Evolutionary conservation across 2,329 filamentous ascomycete genomes (phyloP), one percentile per base, ranked within the genome.

Genomic region (Dactylellina leptospora): DNA sequence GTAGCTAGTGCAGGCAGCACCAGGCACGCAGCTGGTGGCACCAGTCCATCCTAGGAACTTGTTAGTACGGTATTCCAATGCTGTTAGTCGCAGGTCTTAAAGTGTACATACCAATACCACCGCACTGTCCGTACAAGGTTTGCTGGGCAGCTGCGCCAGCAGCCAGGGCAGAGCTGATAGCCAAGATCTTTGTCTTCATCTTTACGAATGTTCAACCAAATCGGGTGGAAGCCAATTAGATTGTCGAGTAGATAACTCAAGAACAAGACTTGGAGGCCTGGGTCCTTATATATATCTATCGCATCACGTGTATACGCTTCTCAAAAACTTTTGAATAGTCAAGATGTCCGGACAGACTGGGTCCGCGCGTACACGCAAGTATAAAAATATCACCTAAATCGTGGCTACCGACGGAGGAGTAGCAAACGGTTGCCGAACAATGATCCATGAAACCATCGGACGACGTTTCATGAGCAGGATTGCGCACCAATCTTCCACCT

Each of bases 121-220:
- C 60, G 40, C 73, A 75, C 50, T 76, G 74, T n/a, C 75, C 73
- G 44, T 47, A 75, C 16, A 64, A 16, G 16, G 53, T 55, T 44
- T 72, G 68, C 59, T 72, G 68, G 30, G 68, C 68, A 22, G 68
- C 68, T 18, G 53, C 68, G 38, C 59, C 47, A 54, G 68, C 68
- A 38, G 59, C 68, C 22, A 72, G 59, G 42, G 53, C 68, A 18
- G 53, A 72, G 44, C 59, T 38, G 18, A 64, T 53, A 44, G 64
- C 64, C 53, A 72, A 60, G 47, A 72, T 47, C 22, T 47, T 59
- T 64, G 59, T 47, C 60, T 64, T 72, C 68, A 72, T 72, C 18
- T 62, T 71, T 42, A 51, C 44, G 33, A 27, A 50, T 61, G 23
- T 33, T n/a, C 28, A 53, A 53, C 44, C 13, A 3, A 56, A 5